Evolutionary conservation across 176 grass and related monocot species (phyloP).

Genomic region (Rhynchospora pubera): DNA sequence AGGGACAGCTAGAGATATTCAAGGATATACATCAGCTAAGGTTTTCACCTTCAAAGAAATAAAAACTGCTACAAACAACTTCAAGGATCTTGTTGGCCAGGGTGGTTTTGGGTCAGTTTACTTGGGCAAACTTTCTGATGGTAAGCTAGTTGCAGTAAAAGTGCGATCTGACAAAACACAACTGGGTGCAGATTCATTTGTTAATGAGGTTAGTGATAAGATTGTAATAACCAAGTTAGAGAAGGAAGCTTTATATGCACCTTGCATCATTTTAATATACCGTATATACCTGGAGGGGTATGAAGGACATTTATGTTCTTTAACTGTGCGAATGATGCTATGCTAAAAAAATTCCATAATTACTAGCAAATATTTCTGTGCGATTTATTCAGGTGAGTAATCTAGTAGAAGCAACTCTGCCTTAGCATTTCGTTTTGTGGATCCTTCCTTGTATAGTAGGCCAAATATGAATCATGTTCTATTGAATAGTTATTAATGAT

Average conservation of each 20-base stretch:
- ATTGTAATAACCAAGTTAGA: neutral
- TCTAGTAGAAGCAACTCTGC: neutral
- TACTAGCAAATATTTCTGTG: neutral
- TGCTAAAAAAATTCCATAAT: neutral
- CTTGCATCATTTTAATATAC: neutral
- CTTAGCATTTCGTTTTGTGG: neutral
- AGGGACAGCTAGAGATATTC: conserved; percentile 18
- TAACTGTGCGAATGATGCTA: neutral
- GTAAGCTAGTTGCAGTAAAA: conserved; percentile 38
- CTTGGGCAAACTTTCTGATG: conserved; percentile 25
- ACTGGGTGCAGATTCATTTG: conserved; percentile 32
- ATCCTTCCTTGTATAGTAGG: neutral
- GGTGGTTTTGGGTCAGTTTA: conserved; percentile 35
- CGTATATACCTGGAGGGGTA: too few species aligned
- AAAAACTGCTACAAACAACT: conserved; percentile 33
- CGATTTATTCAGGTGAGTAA: neutral
- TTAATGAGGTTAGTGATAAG: conserved; percentile 31
- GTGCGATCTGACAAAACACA: conserved; percentile 33
- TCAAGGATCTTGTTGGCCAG: conserved; percentile 30
- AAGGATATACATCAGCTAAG: conserved; percentile 15
- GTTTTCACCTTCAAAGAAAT: conserved; percentile 32
- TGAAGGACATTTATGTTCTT: neutral
- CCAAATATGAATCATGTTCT: neutral
- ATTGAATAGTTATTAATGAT: neutral
- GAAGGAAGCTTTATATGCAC: neutral